Evolutionary conservation across 1,284 basidiomycete species (phyloP), one percentile per base, ranked within the genome.

Genomic region (Peniophora sp.): DNA sequence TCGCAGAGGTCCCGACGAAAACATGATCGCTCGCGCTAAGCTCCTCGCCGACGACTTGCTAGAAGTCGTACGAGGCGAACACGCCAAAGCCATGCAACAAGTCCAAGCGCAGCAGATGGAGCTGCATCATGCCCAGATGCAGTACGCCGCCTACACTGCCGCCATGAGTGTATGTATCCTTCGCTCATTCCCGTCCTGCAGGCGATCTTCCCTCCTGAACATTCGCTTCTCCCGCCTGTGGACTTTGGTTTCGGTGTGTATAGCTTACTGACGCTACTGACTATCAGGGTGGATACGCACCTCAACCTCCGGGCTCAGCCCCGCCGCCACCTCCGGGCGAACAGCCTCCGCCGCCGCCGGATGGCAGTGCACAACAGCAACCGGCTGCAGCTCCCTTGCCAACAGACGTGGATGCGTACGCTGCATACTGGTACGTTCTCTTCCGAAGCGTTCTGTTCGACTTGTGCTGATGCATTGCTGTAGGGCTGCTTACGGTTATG

Each of bases 401-500:
- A n/a, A 69, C 65, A n/a, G 76, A 78, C 47, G 61, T 65, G 51
- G 86, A 85, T 38, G 81, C 85, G 5, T 89, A 83, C 55, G 70
- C 80, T 34, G 73, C 79, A 39, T 89, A 89, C 63, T 89, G 85
- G 85, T 86, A 57, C 44, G 75, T 65, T 20, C 36, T 47, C 35
- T 43, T 14, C 48, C 17, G 23, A 14, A 19, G n/a, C 48, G 24
- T 38, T 12, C 35, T 27, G 34, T 47, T 25, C 47, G 8, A 39
- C 12, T 23, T 45, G 47, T 48, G 8, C 35, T 51, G 19, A 45
- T 49, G 43, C 48, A 43, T 51, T 20, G 25, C 36, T 50, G 19
- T 56, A 90, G 89, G 87, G 86, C 90, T 53, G 83, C 86, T 14
- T 92, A 91, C 63, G 92, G 92, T 9, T 94, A 93, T 66, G 90